Base-by-base conservation (phyloP, 2,329 filamentous ascomycete genomes). In the Sclerotiophoma versabilis region DNA sequence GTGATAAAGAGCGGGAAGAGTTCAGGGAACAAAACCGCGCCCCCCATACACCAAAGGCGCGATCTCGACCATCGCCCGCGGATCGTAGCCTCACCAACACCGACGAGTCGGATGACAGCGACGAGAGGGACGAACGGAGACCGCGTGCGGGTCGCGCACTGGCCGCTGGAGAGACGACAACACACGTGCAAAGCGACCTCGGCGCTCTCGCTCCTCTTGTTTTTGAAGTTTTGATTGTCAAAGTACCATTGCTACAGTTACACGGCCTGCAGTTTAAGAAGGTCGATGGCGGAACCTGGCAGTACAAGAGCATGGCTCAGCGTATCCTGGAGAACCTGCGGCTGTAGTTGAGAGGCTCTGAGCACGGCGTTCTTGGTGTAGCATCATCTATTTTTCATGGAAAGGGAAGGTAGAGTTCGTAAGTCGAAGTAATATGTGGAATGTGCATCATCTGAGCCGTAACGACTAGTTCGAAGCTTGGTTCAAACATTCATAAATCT, bases 211-310 rank as follows among this genome's bases (percentile, higher is more conserved):
- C 96, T 83, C 83, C 91, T 32, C 80, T 98, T 46, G 87, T 91
- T 60, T 99, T 98, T 71, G 95, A 99, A 73, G 96, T 98, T 59
- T 87, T 97, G 64, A 95, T 99, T 64, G 95, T 99, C 73, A 99
- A 99, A 78, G 92, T 99, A 22, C 95, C 95, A 11, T 80, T 99
- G 45, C 86, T 99, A 57, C 92, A 90, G 34, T 79, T 99, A 52
- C 93, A 99, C 71, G 95, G 95, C 42, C 93, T 99, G 58, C 95
- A 98, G 75, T 99, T 99, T 81, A 99, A 99, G 83, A 92, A 95
- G 72, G 88, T 98, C 64, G 86, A 91, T 52, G 93, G 95, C 29
- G 93, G 96, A 55, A 98, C 95, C 54, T 98, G 93, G 93, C 93
- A 97, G 76, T 99, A 96, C 79, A 96, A 97, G 81, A 93, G 91